Base-by-base conservation (phyloP, 352 stramenopile genomes). In the Globisporangium carolinianum region DNA sequence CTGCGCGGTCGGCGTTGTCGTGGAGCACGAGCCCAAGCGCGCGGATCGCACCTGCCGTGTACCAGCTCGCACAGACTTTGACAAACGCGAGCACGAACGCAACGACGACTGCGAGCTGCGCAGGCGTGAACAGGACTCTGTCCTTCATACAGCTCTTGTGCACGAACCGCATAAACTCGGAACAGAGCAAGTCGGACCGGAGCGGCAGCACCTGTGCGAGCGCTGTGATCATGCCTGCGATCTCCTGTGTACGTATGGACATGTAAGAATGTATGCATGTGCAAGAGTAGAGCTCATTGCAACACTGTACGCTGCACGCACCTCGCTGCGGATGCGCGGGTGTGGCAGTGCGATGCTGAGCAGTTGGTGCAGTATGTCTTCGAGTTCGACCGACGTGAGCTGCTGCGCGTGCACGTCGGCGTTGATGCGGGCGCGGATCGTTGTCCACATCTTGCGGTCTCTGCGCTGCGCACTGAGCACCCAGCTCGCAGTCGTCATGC, bases 341-440 rank as follows among this genome's bases (percentile, higher is more conserved):
- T 84, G 89, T n/a, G 83, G 81, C 45, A 89, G 58, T 39, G 68
- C 47, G 18, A 91, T 61, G 47, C 48, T 53, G 43, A 87, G 55
- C n/a, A 91, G 59, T 58, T 93, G 80, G 46, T 71, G 72, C 4
- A 93, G 57, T n/a, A 90, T 87, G n/a, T 93, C 83, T 46, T 93
- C 80, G 55, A 91, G 60, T 47, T 93, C 79, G 55, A 32, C 24
- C 2, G 24, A 32, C 2, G 79, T 91, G 55, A 93, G 71, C 66
- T 72, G 65, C 57, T 79, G 59, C 61, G 71, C 66, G 1, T 62
- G 47, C 7, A 86, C 70, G 48, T 93, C 82, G 9, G 72, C 72
- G 51, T 91, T 76, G 15, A 89, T 47, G 18, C 74, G 70, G 53
- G 87, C 76, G 6, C 71, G 69, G 58, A 32, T 32, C 24, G 24